Evolutionary conservation across 345 rosid genomes (phyloP).

Genomic region (Aquilaria yunnanensis): DNA sequence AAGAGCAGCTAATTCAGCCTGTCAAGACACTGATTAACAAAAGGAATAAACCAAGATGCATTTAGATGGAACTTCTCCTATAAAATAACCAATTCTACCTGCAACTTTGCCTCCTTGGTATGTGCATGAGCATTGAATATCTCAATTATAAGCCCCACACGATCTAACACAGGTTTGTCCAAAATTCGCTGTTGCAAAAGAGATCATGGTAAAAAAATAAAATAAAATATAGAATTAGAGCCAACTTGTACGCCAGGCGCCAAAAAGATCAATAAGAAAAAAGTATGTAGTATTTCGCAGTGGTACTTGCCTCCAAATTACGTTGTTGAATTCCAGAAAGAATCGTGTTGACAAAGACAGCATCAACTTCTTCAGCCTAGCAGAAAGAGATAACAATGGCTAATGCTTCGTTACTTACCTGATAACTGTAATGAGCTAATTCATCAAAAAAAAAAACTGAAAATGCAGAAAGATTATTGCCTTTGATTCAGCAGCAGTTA

Average conservation of each 20-base stretch:
- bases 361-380: conserved; percentile 71
- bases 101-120: conserved; percentile 86
- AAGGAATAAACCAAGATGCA: conserved; percentile 7
- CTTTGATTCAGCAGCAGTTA: conserved; percentile 61
- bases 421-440: neutral
- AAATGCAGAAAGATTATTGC: conserved; percentile 30
- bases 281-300: conserved; percentile 2
- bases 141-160: conserved; percentile 91
- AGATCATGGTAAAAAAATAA: conserved; percentile 1
- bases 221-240: neutral
- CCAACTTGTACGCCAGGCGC: neutral
- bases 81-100: conserved; percentile 40
- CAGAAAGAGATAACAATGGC: conserved; percentile 2
- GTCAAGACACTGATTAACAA: conserved; percentile 18
- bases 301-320: conserved; percentile 72
- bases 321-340: conserved; percentile 79
- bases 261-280: neutral
- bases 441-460: conserved; percentile 6
- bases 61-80: neutral
- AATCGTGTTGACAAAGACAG: conserved; percentile 73
- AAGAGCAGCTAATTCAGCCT: conserved; percentile 93
- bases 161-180: conserved; percentile 83
- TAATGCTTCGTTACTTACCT: conserved; percentile 8
- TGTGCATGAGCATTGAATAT: conserved; percentile 97
- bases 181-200: conserved; percentile 43